These are phyloP conservation scores for Diophrys appendiculata DNA, from an alignment of 73 alveolate species.

Conservation along the genomic window DNA sequence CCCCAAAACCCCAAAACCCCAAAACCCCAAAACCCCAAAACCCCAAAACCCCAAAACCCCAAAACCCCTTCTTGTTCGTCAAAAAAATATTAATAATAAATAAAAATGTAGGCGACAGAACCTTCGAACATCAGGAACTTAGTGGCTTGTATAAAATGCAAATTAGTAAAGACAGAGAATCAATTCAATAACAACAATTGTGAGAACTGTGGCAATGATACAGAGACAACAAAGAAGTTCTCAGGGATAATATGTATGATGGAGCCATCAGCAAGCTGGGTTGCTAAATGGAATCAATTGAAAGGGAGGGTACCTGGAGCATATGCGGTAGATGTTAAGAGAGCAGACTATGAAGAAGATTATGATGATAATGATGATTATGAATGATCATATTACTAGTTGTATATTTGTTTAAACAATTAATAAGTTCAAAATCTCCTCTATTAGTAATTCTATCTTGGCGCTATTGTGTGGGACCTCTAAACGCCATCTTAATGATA, in stretches of 20 bases:
- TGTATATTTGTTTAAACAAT: too few species aligned
- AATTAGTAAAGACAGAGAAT: neutral
- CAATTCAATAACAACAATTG: neutral
- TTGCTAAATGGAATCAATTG: neutral
- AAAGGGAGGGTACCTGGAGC: neutral
- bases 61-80: too few species aligned
- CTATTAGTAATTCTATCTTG: too few species aligned
- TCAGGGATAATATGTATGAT: slow-evolving; percentile 17
- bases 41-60: too few species aligned
- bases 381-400: too few species aligned
- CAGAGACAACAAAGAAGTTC: slow-evolving; percentile 11
- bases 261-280: slow-evolving; percentile 12
- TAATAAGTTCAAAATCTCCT: too few species aligned
- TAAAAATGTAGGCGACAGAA: neutral
- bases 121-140: neutral
- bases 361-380: too few species aligned
- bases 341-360: neutral
- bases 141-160: neutral
- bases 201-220: neutral
- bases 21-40: too few species aligned
- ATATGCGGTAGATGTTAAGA: neutral
- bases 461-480: too few species aligned
- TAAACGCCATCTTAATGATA: too few species aligned
- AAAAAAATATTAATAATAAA: too few species aligned
- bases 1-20: too few species aligned